Evolutionary conservation across 768 basidiomycete genomes (phyloP).

Genomic region (Leccinum fibrillosum): DNA sequence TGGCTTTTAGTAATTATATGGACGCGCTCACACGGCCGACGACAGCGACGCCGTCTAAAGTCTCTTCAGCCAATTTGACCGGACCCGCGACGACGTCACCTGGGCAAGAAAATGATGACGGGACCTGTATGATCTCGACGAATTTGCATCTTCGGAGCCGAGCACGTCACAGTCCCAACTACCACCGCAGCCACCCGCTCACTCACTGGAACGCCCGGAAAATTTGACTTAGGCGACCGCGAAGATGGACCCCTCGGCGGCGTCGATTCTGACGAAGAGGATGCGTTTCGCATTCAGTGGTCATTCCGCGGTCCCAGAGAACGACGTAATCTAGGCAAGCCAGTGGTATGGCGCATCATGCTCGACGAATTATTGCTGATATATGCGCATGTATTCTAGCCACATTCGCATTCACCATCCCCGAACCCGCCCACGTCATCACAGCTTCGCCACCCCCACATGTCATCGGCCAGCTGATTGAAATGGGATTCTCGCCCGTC

Average conservation of each 20-base stretch:
- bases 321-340: constrained; percentile 58
- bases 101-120: constrained; percentile 34
- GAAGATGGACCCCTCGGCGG: constrained; percentile 39
- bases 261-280: constrained; percentile 35
- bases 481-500: constrained; percentile 90
- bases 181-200: constrained; percentile 1
- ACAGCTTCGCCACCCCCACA: constrained; percentile 68
- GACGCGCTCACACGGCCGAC: constrained; percentile 38
- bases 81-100: not conserved
- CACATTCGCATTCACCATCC: too few relatives aligned
- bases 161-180: constrained; percentile 1
- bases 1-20: too few relatives aligned
- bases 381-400: too few relatives aligned
- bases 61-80: too few relatives aligned
- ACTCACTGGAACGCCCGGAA: constrained; percentile 36
- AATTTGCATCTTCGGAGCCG: constrained; percentile 31
- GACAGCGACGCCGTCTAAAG: not conserved
- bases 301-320: constrained; percentile 37
- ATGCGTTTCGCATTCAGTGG: constrained; percentile 6
- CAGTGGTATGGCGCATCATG: too few relatives aligned
- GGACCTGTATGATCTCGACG: constrained; percentile 36
- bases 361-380: too few relatives aligned
- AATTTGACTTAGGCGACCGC: constrained; percentile 65
- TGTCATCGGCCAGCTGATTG: constrained; percentile 84
- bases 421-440: too few relatives aligned